Evolutionary conservation across 345 rosid genomes (phyloP).

Genomic region (Lenwebbia sp.): DNA sequence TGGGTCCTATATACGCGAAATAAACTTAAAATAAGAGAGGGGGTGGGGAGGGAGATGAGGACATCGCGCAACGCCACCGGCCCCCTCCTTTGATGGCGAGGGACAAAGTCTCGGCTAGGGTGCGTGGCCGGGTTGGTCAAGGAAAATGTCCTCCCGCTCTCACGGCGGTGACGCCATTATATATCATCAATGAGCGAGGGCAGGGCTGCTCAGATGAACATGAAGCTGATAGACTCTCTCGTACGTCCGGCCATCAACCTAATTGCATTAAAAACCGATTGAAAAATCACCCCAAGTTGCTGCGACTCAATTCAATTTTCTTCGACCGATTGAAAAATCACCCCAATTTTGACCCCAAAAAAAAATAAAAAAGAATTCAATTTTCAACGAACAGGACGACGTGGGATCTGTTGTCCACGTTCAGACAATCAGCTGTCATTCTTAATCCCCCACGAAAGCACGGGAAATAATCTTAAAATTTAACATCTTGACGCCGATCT

Average conservation of each 20-base stretch:
- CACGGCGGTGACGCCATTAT: background rate
- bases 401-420: background rate
- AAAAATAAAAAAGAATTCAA: too few relatives aligned
- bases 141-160: background rate
- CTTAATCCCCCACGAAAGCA: background rate
- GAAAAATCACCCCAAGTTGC: background rate
- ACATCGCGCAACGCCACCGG: too few relatives aligned
- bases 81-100: background rate
- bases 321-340: too few relatives aligned
- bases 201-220: background rate
- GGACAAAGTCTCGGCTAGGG: background rate
- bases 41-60: background rate
- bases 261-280: background rate
- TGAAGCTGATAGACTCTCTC: background rate
- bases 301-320: too few relatives aligned
- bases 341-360: too few relatives aligned
- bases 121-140: background rate
- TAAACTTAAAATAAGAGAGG: background rate
- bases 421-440: background rate
- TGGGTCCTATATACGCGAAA: background rate
- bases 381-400: too few relatives aligned
- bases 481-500: background rate
- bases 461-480: background rate
- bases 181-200: background rate
- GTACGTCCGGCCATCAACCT: background rate